Base-by-base conservation (phyloP, 805 yeast species). In the Yamadazyma tumulicola region DNA sequence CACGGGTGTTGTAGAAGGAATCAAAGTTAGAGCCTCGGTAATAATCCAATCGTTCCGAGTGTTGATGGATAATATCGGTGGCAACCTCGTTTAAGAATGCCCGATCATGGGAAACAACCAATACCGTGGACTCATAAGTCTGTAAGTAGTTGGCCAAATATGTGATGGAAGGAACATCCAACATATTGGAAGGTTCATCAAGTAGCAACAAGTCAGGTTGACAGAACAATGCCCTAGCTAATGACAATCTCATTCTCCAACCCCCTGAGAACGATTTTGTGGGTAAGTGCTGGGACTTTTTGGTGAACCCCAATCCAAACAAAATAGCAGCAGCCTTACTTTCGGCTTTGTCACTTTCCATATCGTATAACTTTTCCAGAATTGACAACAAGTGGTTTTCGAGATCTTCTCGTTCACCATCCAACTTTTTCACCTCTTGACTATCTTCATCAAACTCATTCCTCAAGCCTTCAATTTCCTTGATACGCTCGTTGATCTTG, bases 121-220 rank as follows among this genome's bases (percentile, higher is more conserved):
- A 68, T 2, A 93, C 93, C 0, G 98, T 93, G 1, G 96, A 77
- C 35, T 95, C 89, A 57, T 93, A 93, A 6, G 85, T 72, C 55
- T 86, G 95, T 48, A 93, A 67, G 57, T 93, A 93, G 48, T 85
- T 79, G 8, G 97, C 91, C 55, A 93, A 72, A 59, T 80, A 93
- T 1, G 97, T 91, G 57, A 93, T 86, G 35, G 97, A 89, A 19
- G 98, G 99, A 60, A 93, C 96, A 77, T 93, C 99, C 95, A 93
- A 85, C 96, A 89, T 93, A 81, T 93, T 93, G 42, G 97, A 89
- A 53, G 99, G 99, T 74, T 93, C 99, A 77, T 93, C 98, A 46
- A 93, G 74, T 55, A 93, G 69, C 47, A 93, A 70, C 46, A 93
- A 70, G 60, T 93, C 98, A 0, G 98, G 98, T 57, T 87, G 82